phyloP scores from a whole-genome alignment of 495 filamentous ascomycete genomes.

The Hypoxylon perforatum region DNA sequence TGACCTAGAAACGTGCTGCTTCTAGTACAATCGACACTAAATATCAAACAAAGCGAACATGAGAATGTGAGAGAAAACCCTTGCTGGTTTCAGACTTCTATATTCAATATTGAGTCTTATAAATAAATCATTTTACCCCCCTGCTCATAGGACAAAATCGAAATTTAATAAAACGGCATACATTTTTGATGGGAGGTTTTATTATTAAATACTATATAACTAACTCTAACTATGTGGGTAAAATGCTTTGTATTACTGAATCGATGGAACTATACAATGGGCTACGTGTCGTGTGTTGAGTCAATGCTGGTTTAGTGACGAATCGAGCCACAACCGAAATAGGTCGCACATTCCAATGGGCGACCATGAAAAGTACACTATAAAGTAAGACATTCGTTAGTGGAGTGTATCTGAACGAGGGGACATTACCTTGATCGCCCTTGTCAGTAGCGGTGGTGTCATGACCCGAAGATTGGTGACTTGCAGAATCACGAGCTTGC shows the following conservation, averaged over 20 bases:
- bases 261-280: background rate
- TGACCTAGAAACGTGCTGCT: slow-evolving; percentile 3
- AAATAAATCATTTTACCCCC: background rate
- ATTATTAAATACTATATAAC: slow-evolving; percentile 17
- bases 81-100: slow-evolving; percentile 30
- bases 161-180: background rate
- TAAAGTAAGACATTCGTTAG: slow-evolving; percentile 26
- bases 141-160: background rate
- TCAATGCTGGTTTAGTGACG: background rate
- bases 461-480: background rate
- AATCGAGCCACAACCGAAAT: background rate
- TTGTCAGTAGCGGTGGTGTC: slow-evolving; percentile 13
- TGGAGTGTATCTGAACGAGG: slow-evolving; percentile 9
- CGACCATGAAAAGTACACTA: slow-evolving; percentile 11
- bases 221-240: slow-evolving; percentile 9
- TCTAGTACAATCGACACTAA: slow-evolving; percentile 1
- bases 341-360: slow-evolving; percentile 23
- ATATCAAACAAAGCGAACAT: slow-evolving; percentile 23
- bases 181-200: background rate
- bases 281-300: background rate
- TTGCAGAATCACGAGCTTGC: slow-evolving; percentile 13
- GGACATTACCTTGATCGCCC: slow-evolving; percentile 27
- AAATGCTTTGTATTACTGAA: background rate
- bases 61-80: slow-evolving; percentile 17
- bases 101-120: too few relatives aligned